Percentiles rank a stretch among this genome's conserved stretches.
Conservation (phyloP, 208 protist genomes). For the Blechomonas ayalai region DNA sequence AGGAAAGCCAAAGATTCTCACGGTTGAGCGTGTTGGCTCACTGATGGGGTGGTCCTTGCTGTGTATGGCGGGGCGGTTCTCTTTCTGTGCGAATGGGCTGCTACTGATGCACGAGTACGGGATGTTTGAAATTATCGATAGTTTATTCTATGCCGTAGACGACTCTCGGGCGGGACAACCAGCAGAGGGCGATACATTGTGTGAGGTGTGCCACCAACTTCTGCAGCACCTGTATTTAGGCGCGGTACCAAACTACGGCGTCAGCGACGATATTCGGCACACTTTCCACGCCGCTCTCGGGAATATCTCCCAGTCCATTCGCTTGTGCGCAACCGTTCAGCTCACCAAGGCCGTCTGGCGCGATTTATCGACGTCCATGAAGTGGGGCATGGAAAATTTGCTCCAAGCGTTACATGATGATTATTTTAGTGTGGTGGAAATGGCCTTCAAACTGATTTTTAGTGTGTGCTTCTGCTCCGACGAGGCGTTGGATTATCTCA, state of each 20-base stretch:
- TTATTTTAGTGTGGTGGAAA: slow-evolving; percentile 68
- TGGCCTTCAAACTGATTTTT: slow-evolving; percentile 73
- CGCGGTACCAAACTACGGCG: slow-evolving; percentile 84
- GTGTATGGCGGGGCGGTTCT: slow-evolving; percentile 68
- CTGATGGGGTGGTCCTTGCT: slow-evolving; percentile 66
- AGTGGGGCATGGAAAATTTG: slow-evolving; percentile 82
- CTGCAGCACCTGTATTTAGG: slow-evolving; percentile 71
- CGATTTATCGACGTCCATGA: slow-evolving; percentile 80
- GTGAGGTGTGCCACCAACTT: slow-evolving; percentile 69
- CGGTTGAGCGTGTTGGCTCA: slow-evolving; percentile 34
- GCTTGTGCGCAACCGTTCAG: slow-evolving; percentile 71
- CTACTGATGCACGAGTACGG: slow-evolving; percentile 67
- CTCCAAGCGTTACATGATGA: slow-evolving; percentile 71
- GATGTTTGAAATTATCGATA: slow-evolving; percentile 60
- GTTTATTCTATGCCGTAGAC: slow-evolving; percentile 55
- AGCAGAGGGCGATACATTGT: slow-evolving; percentile 39
- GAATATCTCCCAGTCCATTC: slow-evolving; percentile 56
- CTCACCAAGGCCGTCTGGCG: slow-evolving; percentile 73
- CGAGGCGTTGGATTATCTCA: slow-evolving; percentile 80
- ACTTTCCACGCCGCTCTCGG: slow-evolving; percentile 51
- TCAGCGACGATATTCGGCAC: slow-evolving; percentile 82
- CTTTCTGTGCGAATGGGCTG: slow-evolving; percentile 71
- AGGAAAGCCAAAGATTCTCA: slow-evolving; percentile 42
- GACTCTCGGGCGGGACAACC: slow-evolving; percentile 35
- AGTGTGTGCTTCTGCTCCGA: slow-evolving; percentile 83